A percentile compares a stretch with the other conserved stretches of the same genome.
Evolutionary conservation across 164 flowering plant species (phyloP).

Genomic region (Aristolochia fimbriata): DNA sequence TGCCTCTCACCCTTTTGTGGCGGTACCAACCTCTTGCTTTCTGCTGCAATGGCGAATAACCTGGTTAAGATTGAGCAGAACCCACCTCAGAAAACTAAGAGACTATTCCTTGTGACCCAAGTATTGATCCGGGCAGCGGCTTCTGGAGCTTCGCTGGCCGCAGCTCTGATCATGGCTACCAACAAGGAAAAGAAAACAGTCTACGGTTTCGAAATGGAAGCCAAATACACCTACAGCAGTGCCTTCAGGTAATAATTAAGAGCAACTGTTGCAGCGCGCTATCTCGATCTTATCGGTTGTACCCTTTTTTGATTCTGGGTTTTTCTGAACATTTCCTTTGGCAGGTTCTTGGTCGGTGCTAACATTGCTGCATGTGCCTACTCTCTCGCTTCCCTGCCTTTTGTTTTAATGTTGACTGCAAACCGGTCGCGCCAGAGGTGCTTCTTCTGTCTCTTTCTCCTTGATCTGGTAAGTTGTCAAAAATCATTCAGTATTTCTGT

Average conservation of each 20-base stretch:
- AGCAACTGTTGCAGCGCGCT: not conserved
- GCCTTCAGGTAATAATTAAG: conserved; percentile 28
- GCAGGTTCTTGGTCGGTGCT: conserved; percentile 40
- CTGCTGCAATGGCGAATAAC: conserved; percentile 11
- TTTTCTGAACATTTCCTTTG: not conserved
- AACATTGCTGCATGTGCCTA: conserved; percentile 25
- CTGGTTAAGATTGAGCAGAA: conserved; percentile 4
- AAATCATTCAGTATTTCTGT: not conserved
- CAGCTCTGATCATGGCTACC: conserved; percentile 21
- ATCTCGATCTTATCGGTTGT: not conserved
- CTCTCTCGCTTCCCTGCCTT: conserved; percentile 31
- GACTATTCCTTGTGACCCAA: conserved; percentile 20
- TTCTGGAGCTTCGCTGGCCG: conserved; percentile 23
- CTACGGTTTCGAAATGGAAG: conserved; percentile 19
- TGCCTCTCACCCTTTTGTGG: not conserved
- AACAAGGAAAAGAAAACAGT: conserved; percentile 17
- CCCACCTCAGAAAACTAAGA: conserved; percentile 2
- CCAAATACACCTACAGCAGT: conserved; percentile 31
- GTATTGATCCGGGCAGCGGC: conserved; percentile 27
- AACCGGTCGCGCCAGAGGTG: conserved; percentile 9
- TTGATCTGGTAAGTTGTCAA: conserved; percentile 40
- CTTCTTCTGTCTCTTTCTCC: conserved; percentile 32
- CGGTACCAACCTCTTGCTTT: not conserved
- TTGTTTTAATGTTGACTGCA: conserved; percentile 12
- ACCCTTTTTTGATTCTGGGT: not conserved